These are phyloP conservation scores for Psidium guajava DNA, from an alignment of 345 rosid species.

Conservation along the genomic window DNA sequence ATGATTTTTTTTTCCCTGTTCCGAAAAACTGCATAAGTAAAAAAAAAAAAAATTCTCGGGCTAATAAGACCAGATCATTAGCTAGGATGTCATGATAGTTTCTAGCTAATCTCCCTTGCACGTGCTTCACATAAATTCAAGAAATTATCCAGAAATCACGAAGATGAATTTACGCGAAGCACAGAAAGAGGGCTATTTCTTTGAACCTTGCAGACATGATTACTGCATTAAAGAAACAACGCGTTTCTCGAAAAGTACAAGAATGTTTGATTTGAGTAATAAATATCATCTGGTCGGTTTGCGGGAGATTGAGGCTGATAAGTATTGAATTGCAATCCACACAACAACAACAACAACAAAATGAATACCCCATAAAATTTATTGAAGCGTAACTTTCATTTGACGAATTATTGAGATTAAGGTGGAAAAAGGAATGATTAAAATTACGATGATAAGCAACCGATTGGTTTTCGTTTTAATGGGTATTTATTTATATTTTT, in stretches of 20 bases:
- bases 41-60: too few species aligned
- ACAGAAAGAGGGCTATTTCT: neutral
- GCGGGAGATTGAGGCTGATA: neutral
- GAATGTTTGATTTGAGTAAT: neutral
- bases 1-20: too few species aligned
- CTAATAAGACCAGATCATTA: too few species aligned
- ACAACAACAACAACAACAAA: neutral
- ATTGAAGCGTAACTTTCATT: neutral
- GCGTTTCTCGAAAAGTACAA: neutral
- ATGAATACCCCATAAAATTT: neutral
- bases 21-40: too few species aligned
- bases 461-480: neutral
- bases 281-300: neutral
- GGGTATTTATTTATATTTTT: neutral
- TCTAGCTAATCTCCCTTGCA: neutral
- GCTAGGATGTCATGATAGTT: neutral
- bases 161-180: neutral
- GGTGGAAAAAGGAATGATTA: neutral
- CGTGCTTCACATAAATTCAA: neutral
- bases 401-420: neutral
- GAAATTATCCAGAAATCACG: neutral
- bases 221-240: neutral
- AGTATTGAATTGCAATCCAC: neutral
- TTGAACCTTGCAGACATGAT: neutral
- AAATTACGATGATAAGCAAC: rapidly evolving